These are phyloP conservation scores for Microascus cirrosus DNA, from an alignment of 2,329 filamentous ascomycete species.

Conservation along the genomic window DNA sequence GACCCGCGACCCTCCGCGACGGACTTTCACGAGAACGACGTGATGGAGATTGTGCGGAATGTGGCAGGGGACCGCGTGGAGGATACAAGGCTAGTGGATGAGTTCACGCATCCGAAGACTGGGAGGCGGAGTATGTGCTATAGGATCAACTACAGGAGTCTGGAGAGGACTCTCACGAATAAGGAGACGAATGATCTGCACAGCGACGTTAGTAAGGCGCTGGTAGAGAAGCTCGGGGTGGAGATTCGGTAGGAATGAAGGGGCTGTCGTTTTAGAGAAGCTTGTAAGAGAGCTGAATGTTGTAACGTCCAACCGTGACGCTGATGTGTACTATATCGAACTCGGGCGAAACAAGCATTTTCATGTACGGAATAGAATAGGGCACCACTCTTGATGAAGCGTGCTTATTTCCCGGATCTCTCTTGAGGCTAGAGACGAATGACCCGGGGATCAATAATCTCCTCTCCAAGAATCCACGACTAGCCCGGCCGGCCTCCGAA, in stretches of 20 bases:
- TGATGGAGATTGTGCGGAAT: constrained; percentile 89
- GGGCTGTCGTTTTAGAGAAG: neutral
- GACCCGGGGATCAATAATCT: no score
- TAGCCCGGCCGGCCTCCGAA: no score
- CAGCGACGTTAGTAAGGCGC: constrained; percentile 47
- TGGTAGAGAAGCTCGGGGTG: constrained; percentile 65
- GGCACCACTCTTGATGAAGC: neutral
- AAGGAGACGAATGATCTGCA: constrained; percentile 71
- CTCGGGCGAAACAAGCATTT: neutral
- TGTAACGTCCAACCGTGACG: neutral
- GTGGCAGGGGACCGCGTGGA: constrained; percentile 77
- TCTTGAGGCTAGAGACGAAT: no score
- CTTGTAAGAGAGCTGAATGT: neutral
- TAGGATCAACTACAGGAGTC: constrained; percentile 82
- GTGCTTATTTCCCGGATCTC: no score
- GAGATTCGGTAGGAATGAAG: constrained; percentile 45
- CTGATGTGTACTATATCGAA: neutral
- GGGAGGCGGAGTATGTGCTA: constrained; percentile 80
- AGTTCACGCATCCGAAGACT: constrained; percentile 81
- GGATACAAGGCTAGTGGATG: constrained; percentile 73
- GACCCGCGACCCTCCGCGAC: constrained; percentile 24
- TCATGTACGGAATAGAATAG: neutral
- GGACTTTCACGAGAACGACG: constrained; percentile 83
- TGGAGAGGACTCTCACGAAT: constrained; percentile 84
- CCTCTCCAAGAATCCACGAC: no score